Conservation (phyloP, 2,329 filamentous ascomycete genomes). For the Chalaropsis thielavioides region DNA sequence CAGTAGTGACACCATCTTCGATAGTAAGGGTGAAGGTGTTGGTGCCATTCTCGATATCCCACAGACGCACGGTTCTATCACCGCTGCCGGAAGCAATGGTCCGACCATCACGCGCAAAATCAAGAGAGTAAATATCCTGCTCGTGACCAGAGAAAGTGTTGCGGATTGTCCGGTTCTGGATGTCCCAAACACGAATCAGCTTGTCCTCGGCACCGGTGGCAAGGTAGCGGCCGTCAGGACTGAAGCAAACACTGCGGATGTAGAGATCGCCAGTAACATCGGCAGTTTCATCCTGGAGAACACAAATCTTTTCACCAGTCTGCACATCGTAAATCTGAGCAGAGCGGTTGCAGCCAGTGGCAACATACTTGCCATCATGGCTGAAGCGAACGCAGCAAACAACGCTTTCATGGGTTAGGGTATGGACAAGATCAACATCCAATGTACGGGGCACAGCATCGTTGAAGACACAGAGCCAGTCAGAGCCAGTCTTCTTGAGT, state of each 20-base stretch:
- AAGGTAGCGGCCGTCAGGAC: slow-evolving; percentile 82
- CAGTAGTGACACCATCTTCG: slow-evolving; percentile 92
- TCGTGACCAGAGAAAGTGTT: slow-evolving; percentile 94
- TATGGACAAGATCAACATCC: slow-evolving; percentile 89
- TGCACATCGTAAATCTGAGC: slow-evolving; percentile 97
- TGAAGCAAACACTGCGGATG: slow-evolving; percentile 97
- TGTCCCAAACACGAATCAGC: slow-evolving; percentile 95
- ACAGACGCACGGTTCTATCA: slow-evolving; percentile 84
- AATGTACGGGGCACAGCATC: slow-evolving; percentile 75
- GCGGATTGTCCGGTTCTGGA: slow-evolving; percentile 65
- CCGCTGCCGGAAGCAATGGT: slow-evolving; percentile 93
- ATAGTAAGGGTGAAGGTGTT: slow-evolving; percentile 79
- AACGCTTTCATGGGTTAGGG: slow-evolving; percentile 83
- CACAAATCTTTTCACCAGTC: slow-evolving; percentile 73
- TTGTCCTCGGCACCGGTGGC: slow-evolving; percentile 97
- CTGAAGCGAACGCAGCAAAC: slow-evolving; percentile 98
- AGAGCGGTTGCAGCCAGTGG: slow-evolving; percentile 94
- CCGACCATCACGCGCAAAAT: slow-evolving; percentile 84
- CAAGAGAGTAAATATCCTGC: slow-evolving; percentile 94
- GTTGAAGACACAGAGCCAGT: slow-evolving; percentile 98
- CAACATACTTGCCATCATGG: slow-evolving; percentile 85
- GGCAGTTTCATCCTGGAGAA: slow-evolving; percentile 76
- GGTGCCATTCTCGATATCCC: slow-evolving; percentile 78
- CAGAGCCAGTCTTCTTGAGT: slow-evolving; percentile 74
- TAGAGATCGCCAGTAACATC: slow-evolving; percentile 87